Evolutionary conservation across 116 monocot genomes (phyloP).

Genomic region (Cymodocea nodosa): DNA sequence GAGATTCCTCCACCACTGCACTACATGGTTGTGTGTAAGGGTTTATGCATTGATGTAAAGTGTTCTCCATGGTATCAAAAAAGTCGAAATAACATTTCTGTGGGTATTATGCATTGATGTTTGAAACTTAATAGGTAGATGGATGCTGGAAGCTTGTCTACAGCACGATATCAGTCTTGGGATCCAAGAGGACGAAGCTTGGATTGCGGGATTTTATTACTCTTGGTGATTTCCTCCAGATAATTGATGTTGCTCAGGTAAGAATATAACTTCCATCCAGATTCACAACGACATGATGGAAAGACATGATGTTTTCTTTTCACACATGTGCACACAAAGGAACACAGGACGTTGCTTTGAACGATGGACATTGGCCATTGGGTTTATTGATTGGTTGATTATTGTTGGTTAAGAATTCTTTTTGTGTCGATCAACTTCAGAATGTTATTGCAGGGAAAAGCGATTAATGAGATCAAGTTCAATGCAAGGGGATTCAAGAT

Average conservation of each 20-base stretch:
- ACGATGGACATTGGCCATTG: too few species aligned
- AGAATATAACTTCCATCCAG: neutral
- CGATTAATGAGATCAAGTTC: slow-evolving; percentile 67
- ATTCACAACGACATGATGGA: neutral
- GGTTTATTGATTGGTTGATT: neutral
- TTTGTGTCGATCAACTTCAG: neutral
- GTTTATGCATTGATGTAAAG: too few species aligned
- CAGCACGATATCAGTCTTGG: slow-evolving; percentile 75
- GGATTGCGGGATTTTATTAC: slow-evolving; percentile 71
- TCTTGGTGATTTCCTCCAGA: slow-evolving; percentile 79
- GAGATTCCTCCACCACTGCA: too few species aligned
- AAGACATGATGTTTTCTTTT: neutral
- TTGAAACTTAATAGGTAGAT: slow-evolving; percentile 33
- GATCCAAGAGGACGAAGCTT: slow-evolving; percentile 74
- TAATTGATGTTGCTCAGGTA: slow-evolving; percentile 57
- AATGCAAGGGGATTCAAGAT: slow-evolving; percentile 51
- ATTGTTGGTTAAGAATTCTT: neutral
- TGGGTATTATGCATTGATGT: neutral
- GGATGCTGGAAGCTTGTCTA: slow-evolving; percentile 85
- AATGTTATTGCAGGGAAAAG: slow-evolving; percentile 38
- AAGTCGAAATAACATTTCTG: neutral
- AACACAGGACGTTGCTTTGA: too few species aligned
- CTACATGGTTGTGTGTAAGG: too few species aligned
- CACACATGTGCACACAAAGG: neutral
- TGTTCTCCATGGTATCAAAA: neutral